phyloP scores from a whole-genome alignment of 345 rosid species.

The Salix viminalis region DNA sequence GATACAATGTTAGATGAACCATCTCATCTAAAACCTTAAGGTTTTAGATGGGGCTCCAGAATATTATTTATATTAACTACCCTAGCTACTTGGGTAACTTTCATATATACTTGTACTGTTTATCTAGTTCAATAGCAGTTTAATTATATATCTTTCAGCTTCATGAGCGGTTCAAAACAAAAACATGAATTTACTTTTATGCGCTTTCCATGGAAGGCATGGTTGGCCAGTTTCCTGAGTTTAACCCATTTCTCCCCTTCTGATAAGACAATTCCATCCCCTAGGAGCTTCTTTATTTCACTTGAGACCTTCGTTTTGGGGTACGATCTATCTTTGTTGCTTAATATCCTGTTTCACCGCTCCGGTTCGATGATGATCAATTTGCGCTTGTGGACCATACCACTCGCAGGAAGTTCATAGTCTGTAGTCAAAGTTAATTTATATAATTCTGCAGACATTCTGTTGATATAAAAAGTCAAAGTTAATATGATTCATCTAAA shows the following conservation, averaged over 20 bases:
- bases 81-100: not conserved
- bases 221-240: slow-evolving; percentile 41
- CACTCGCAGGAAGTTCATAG: slow-evolving; percentile 32
- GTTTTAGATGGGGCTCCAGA: too few species aligned
- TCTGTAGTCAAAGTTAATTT: slow-evolving; percentile 6
- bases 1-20: too few species aligned
- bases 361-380: slow-evolving; percentile 36
- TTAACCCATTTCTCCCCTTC: slow-evolving; percentile 40
- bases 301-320: not conserved
- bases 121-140: not conserved
- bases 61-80: too few species aligned
- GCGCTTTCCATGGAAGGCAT: slow-evolving; percentile 43
- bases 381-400: slow-evolving; percentile 32
- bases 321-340: slow-evolving; percentile 26
- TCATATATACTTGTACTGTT: not conserved
- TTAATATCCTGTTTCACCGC: slow-evolving; percentile 40
- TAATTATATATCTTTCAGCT: not conserved
- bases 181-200: slow-evolving; percentile 29
- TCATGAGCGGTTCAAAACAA: not conserved
- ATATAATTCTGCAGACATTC: not conserved
- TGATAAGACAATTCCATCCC: slow-evolving; percentile 36
- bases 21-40: too few species aligned
- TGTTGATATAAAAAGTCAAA: not conserved
- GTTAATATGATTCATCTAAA: not conserved
- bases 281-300: slow-evolving; percentile 24